phyloP scores from a whole-genome alignment of 1,284 basidiomycete genomes.

The Fomes fomentarius region DNA sequence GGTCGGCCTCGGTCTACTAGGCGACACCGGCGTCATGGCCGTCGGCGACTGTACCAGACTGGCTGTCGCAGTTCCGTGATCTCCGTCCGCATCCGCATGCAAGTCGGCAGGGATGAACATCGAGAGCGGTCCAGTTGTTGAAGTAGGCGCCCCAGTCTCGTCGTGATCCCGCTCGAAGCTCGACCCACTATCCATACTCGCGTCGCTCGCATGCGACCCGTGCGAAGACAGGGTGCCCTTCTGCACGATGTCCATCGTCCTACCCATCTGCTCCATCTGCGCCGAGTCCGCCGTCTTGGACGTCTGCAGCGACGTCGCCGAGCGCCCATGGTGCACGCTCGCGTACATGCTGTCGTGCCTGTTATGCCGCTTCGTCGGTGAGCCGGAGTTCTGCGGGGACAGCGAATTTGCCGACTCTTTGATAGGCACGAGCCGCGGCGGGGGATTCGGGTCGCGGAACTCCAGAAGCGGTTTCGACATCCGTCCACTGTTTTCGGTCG shows the following conservation, averaged over 20 bases:
- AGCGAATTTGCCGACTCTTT: slow-evolving; percentile 48
- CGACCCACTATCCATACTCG: slow-evolving; percentile 19
- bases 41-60: slow-evolving; percentile 29
- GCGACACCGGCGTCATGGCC: slow-evolving; percentile 16
- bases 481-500: slow-evolving; percentile 31
- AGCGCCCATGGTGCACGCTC: slow-evolving; percentile 29
- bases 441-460: slow-evolving; percentile 74
- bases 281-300: slow-evolving; percentile 59
- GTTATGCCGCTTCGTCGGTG: slow-evolving; percentile 10
- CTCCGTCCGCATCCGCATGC: neutral
- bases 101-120: slow-evolving; percentile 6
- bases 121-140: slow-evolving; percentile 2
- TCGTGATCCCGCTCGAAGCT: slow-evolving; percentile 1
- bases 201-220: slow-evolving; percentile 20
- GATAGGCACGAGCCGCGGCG: slow-evolving; percentile 60
- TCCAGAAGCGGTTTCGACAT: slow-evolving; percentile 40
- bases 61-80: too few species aligned
- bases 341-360: slow-evolving; percentile 23
- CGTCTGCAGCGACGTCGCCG: slow-evolving; percentile 32
- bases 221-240: slow-evolving; percentile 46
- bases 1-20: slow-evolving; percentile 8
- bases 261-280: slow-evolving; percentile 64
- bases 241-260: slow-evolving; percentile 68
- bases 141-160: neutral
- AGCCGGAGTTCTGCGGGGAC: slow-evolving; percentile 11